Evolutionary conservation across 108 stramenopile genomes (phyloP).

Genomic region (Nannochloropsis gaditana): DNA sequence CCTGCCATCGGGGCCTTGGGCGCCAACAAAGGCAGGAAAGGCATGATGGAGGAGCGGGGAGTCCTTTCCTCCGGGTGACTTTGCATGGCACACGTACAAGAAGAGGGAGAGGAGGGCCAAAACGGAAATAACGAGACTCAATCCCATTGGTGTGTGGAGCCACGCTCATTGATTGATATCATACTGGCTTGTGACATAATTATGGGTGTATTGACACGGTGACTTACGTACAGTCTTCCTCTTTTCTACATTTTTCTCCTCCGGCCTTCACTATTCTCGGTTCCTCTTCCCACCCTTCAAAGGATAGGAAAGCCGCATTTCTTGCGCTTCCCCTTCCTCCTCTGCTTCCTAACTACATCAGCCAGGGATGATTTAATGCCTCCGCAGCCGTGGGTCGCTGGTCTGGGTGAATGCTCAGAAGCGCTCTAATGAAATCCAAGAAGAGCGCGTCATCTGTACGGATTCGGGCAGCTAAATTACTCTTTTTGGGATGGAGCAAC

Average conservation of each 20-base stretch:
- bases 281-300: neutral
- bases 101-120: too few relatives aligned
- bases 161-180: too few relatives aligned
- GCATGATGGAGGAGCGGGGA: too few relatives aligned
- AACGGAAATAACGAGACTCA: too few relatives aligned
- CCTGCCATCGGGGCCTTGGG: too few relatives aligned
- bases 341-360: slow-evolving; percentile 45
- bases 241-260: neutral
- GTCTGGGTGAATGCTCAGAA: slow-evolving; percentile 74
- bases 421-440: slow-evolving; percentile 66
- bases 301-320: neutral
- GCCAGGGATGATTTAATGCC: slow-evolving; percentile 76
- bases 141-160: too few relatives aligned
- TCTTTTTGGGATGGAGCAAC: slow-evolving; percentile 24
- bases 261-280: neutral
- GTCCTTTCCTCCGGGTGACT: too few relatives aligned
- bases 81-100: too few relatives aligned
- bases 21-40: too few relatives aligned
- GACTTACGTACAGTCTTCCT: neutral
- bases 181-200: too few relatives aligned
- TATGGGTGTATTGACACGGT: too few relatives aligned
- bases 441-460: slow-evolving; percentile 61
- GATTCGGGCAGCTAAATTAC: slow-evolving; percentile 40
- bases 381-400: slow-evolving; percentile 66
- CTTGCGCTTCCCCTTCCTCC: neutral